Conservation (phyloP, 2,329 filamentous ascomycete genomes). For the Colletotrichum sp. region DNA sequence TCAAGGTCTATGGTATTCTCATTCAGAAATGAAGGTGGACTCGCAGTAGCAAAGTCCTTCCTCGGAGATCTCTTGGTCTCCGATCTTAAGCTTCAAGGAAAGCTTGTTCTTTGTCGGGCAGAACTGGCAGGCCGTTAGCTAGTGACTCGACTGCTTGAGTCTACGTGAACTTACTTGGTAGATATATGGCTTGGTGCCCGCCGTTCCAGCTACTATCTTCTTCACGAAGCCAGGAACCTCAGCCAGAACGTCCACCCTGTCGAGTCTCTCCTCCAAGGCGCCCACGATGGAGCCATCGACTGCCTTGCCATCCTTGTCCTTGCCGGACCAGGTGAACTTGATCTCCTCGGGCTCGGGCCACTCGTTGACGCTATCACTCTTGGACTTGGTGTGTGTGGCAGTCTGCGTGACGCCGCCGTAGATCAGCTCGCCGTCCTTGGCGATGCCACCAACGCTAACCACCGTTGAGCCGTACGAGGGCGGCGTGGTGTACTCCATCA, state of each 20-base stretch:
- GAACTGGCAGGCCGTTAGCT: conserved; percentile 60
- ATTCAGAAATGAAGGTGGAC: conserved; percentile 90
- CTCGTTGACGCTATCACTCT: conserved; percentile 77
- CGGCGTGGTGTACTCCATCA: conserved; percentile 97
- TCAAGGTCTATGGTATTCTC: conserved; percentile 37
- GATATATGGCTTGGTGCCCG: conserved; percentile 95
- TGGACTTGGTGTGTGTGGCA: conserved; percentile 71
- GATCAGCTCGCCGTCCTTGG: conserved; percentile 81
- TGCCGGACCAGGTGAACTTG: conserved; percentile 80
- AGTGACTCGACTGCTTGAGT: neutral
- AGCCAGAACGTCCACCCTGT: conserved; percentile 94
- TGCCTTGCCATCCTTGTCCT: conserved; percentile 75
- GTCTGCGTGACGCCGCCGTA: conserved; percentile 70
- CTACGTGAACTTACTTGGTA: conserved; percentile 73
- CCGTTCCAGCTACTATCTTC: conserved; percentile 85
- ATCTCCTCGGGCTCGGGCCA: conserved; percentile 87
- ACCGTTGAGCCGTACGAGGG: conserved; percentile 87
- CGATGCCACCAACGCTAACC: conserved; percentile 83
- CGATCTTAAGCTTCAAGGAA: conserved; percentile 83
- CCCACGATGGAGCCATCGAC: conserved; percentile 75
- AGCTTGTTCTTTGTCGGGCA: conserved; percentile 66
- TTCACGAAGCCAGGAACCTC: conserved; percentile 97
- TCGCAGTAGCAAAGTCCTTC: conserved; percentile 83
- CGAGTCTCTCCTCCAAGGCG: conserved; percentile 70
- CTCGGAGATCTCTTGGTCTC: conserved; percentile 79